Evolutionary conservation across 2,329 filamentous ascomycete species (phyloP), one percentile per base, ranked within the genome.

Genomic region (Trichoderma guizhouense): DNA sequence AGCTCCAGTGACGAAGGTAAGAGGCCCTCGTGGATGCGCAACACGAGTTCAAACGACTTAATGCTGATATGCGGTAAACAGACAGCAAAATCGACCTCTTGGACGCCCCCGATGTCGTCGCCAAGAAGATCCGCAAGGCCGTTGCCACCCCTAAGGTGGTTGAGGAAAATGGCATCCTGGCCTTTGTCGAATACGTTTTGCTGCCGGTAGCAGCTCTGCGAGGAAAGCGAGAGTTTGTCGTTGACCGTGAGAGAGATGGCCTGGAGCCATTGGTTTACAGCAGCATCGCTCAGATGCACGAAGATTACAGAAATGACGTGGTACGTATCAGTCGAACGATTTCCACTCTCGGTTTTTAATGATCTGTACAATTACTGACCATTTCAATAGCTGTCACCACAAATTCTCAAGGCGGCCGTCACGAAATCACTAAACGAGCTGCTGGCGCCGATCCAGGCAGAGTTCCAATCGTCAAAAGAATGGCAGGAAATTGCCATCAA

Each of bases 61-160:
- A 26, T n/a, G 5, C 55, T 69, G 28, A 57, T 55, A 68, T 12
- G 71, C 57, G n/a, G 12, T 15, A 11, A 24, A 82, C 84, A 76
- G 91, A 95, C 81, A 93, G 90, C 79, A 98, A 98, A 84, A 97
- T 98, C 75, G 96, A 98, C 79, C 86, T 98, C n/a, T 88, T 98
- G 21, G 96, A 98, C 78, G 76, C 88, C 0, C 84, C 92, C 0
- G 93, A 97, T 0, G 83, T 84, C 2, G 92, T 98, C 15, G 85
- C 87, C 76, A 94, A 92, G 85, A 97, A 97, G 86, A 86, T 97
- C 68, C 91, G 91, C 79, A 98, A 98, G 82, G 94, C 95, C 0
- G 89, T 92, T 74, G 93, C 92, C 26, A 88, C 89, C 18, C 94
- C 94, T 36, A 90, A 90, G 78, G 86, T 92, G 30, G 86, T 93